Evolutionary conservation across 1,284 basidiomycete species (phyloP), one percentile per base, ranked within the genome.

Genomic region (Vanrija sp.): DNA sequence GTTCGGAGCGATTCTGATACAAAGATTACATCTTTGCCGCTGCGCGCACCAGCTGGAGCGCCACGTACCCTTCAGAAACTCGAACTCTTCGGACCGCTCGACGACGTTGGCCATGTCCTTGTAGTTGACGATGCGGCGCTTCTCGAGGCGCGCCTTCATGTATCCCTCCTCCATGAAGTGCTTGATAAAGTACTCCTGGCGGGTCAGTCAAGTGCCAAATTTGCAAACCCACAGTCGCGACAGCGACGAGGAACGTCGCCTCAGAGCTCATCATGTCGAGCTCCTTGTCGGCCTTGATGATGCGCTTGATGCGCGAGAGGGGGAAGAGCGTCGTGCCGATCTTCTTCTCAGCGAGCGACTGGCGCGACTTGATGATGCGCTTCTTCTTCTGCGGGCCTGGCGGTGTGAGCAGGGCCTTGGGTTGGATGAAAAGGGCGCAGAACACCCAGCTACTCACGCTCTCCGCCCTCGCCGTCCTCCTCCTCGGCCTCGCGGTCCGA

Each of bases 201-300:
- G 23, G 20, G 20, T 6, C n/a, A n/a, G 14, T 0, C 47, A 18
- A 36, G 15, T 27, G 3, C 27, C 7, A 14, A 12, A 18, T 20
- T 5, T 15, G 23, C 12, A 27, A 25, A 10, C 19, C 76, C 31
- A 31, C 31, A 12, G 77, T 72, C 15, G 76, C 75, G 23, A 76
- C 71, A 16, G 73, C 63, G 23, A 78, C 67, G 57, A 78, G 65
- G 49, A 78, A 79, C 6, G 71, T 62, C 39, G 78, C 77, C 56
- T 79, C 78, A 31, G 64, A 70, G 20, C 63, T 71, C 66, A 76
- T 75, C 60, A 74, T 71, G 41, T 74, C 69, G 53, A 78, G 56
- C 19, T 78, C 78, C 56, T 75, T 73, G 62, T 79, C 78, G 9
- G 76, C 74, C 56, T 77, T 78, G 60, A 78, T 67, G 56, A 78